Percentiles rank a stretch among this genome's conserved stretches.
Conservation (phyloP, 2,329 filamentous ascomycete species). For the Alternaria arborescens region DNA sequence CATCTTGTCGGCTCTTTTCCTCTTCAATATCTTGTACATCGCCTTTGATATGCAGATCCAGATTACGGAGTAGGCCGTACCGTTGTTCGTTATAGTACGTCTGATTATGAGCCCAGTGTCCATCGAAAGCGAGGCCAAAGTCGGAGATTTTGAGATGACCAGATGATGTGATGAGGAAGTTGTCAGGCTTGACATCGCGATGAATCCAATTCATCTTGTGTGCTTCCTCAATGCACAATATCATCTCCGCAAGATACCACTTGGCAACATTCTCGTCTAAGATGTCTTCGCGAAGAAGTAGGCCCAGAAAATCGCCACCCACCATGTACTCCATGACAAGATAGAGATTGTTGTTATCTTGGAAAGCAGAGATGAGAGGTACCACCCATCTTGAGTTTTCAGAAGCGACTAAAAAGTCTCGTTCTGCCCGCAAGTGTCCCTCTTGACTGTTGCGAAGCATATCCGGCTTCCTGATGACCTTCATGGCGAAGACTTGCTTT, state of each 20-base stretch:
- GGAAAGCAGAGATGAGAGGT: conserved; percentile 85
- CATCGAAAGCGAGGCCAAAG: conserved; percentile 94
- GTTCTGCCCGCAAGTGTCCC: conserved; percentile 87
- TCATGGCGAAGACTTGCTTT: conserved; percentile 86
- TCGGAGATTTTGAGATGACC: conserved; percentile 96
- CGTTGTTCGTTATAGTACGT: conserved; percentile 85
- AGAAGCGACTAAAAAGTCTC: conserved; percentile 89
- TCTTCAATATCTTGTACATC: conserved; percentile 75
- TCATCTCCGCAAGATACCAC: conserved; percentile 96
- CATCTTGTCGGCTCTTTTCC: conserved; percentile 58
- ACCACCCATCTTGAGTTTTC: conserved; percentile 92
- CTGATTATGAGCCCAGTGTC: conserved; percentile 92
- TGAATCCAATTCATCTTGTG: conserved; percentile 92
- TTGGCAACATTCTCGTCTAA: conserved; percentile 79
- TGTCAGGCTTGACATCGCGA: conserved; percentile 95
- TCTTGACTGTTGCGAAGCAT: conserved; percentile 94
- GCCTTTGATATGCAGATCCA: conserved; percentile 77
- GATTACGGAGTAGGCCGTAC: conserved; percentile 77
- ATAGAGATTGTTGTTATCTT: conserved; percentile 84
- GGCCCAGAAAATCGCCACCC: conserved; percentile 88
- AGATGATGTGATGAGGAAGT: conserved; percentile 87
- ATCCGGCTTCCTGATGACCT: conserved; percentile 91
- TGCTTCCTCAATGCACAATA: conserved; percentile 90
- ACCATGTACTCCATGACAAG: conserved; percentile 99
- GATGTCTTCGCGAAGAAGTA: conserved; percentile 85